These are phyloP conservation scores for Quambalaria eucalypti DNA, from an alignment of 1,284 basidiomycete species.

Conservation along the genomic window DNA sequence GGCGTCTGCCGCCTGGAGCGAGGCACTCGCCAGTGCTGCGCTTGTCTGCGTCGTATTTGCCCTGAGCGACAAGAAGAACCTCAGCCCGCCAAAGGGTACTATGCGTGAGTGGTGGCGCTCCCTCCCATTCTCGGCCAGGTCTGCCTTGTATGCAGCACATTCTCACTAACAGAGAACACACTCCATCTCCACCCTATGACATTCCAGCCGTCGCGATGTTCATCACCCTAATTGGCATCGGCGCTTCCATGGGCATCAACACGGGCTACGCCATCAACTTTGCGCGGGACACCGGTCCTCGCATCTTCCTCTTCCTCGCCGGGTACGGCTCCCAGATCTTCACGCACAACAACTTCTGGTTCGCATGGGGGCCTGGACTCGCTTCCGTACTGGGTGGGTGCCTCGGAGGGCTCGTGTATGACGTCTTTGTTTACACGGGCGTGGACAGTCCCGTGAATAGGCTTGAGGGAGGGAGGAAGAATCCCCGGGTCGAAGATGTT, in stretches of 20 bases:
- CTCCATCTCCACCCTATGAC: background rate
- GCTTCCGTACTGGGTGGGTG: slow-evolving; percentile 39
- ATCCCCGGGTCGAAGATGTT: no score
- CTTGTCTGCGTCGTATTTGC: slow-evolving; percentile 30
- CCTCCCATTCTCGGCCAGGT: no score
- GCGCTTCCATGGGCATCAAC: slow-evolving; percentile 55
- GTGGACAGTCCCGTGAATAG: slow-evolving; percentile 41
- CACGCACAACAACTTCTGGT: slow-evolving; percentile 58
- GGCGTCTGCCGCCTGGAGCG: slow-evolving; percentile 12
- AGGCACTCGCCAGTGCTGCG: slow-evolving; percentile 28
- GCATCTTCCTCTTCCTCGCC: slow-evolving; percentile 56
- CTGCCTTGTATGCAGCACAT: no score
- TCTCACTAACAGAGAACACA: background rate
- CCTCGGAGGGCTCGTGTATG: slow-evolving; percentile 41
- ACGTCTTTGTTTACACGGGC: slow-evolving; percentile 46
- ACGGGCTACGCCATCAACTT: slow-evolving; percentile 58
- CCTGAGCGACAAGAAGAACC: slow-evolving; percentile 47
- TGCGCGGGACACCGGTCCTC: slow-evolving; percentile 59
- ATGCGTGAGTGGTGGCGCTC: slow-evolving; percentile 26
- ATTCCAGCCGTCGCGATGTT: slow-evolving; percentile 48
- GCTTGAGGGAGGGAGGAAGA: slow-evolving; percentile 10
- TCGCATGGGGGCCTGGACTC: slow-evolving; percentile 61
- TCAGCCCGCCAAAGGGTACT: slow-evolving; percentile 52
- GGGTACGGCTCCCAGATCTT: slow-evolving; percentile 55
- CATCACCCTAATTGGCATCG: slow-evolving; percentile 55